Evolutionary conservation across 345 rosid species (phyloP).

Genomic region (Eucalyptus erythrocorys): DNA sequence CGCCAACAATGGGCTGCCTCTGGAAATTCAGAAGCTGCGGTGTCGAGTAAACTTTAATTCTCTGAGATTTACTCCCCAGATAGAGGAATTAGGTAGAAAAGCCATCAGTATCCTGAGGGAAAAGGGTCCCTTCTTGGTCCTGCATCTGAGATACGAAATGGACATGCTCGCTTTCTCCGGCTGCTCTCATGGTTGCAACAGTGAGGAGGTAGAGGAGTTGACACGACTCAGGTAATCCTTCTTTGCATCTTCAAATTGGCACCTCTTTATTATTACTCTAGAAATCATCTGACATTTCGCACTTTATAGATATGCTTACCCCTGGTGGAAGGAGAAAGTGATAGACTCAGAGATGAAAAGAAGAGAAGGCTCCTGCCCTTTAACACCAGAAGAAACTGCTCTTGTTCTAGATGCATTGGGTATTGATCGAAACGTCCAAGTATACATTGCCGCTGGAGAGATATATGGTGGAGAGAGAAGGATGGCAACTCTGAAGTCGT

Average conservation of each 20-base stretch:
- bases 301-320: constrained; percentile 58
- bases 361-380: constrained; percentile 84
- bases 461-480: constrained; percentile 80
- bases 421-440: constrained; percentile 66
- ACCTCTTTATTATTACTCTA: neutral
- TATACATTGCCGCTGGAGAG: constrained; percentile 95
- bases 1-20: constrained; percentile 74
- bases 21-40: constrained; percentile 79
- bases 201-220: constrained; percentile 70
- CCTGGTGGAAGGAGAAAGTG: constrained; percentile 83
- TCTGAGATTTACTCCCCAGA: constrained; percentile 63
- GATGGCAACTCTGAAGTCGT: constrained; percentile 39
- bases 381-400: constrained; percentile 96
- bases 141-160: constrained; percentile 97
- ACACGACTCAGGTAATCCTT: constrained; percentile 64
- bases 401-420: constrained; percentile 64
- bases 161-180: constrained; percentile 98
- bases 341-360: constrained; percentile 79
- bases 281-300: neutral
- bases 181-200: constrained; percentile 83
- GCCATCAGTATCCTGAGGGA: constrained; percentile 59
- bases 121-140: constrained; percentile 80
- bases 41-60: constrained; percentile 85
- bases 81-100: constrained; percentile 78
- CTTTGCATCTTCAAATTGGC: neutral